Conservation (phyloP, 768 basidiomycete species). For the Vishniacozyma victoriae region DNA sequence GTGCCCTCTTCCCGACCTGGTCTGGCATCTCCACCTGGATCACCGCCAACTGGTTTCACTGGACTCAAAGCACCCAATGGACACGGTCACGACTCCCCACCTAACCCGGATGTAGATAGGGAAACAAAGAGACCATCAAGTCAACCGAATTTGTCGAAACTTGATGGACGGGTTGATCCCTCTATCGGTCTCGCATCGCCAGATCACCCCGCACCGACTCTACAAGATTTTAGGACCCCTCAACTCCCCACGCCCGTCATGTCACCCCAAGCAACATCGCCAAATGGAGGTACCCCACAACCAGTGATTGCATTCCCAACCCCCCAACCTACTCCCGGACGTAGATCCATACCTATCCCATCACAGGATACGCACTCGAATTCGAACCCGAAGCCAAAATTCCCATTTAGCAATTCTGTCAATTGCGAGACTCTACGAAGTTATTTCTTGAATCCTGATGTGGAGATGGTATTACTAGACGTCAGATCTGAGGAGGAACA, state of each 20-base stretch:
- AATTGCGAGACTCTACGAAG: conserved; percentile 58
- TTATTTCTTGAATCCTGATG: conserved; percentile 54
- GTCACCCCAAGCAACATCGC: neutral
- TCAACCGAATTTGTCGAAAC: conserved; percentile 10
- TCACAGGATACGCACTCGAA: conserved; percentile 46
- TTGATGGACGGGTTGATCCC: conserved; percentile 10
- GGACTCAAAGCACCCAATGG: neutral
- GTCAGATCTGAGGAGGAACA: conserved; percentile 74
- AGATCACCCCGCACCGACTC: conserved; percentile 4
- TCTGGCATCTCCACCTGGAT: conserved; percentile 4
- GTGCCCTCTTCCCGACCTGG: conserved; percentile 28
- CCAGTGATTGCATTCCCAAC: neutral
- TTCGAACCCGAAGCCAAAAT: conserved; percentile 39
- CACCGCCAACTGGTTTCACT: conserved; percentile 16
- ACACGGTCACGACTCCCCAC: conserved; percentile 7
- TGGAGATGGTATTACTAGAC: conserved; percentile 70
- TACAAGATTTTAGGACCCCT: conserved; percentile 1
- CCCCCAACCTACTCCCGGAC: neutral
- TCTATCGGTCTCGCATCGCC: conserved; percentile 3
- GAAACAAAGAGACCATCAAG: conserved; percentile 12
- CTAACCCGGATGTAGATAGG: conserved; percentile 7
- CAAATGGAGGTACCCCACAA: conserved; percentile 7
- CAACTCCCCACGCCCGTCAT: neutral
- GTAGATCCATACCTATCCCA: neutral
- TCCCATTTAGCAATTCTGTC: conserved; percentile 60